phyloP scores from a whole-genome alignment of 371 early-diverging fungal species.

The Saksenaea oblongispora region DNA sequence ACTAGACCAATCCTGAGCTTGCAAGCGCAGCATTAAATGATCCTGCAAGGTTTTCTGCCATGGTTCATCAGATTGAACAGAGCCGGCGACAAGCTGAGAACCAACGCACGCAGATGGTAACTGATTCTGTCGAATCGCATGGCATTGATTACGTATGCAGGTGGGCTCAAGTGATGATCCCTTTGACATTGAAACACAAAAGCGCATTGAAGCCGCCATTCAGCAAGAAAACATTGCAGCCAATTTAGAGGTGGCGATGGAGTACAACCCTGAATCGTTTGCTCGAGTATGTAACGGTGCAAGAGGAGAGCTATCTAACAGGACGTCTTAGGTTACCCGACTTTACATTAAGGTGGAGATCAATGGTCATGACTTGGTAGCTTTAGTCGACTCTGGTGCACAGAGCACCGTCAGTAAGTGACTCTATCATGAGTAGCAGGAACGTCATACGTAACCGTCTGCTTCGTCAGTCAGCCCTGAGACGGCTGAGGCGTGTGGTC shows the following conservation, averaged over 20 bases:
- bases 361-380: constrained; percentile 86
- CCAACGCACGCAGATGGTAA: constrained; percentile 58
- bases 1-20: constrained; percentile 71
- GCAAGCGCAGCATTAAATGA: constrained; percentile 69
- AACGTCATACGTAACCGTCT: not conserved
- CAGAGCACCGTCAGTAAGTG: constrained; percentile 93
- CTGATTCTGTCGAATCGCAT: not conserved
- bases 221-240: constrained; percentile 82
- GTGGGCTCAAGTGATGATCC: constrained; percentile 73
- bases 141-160: constrained; percentile 14
- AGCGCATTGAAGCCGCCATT: constrained; percentile 89
- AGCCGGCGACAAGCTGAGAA: constrained; percentile 59
- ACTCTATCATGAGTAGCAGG: not conserved
- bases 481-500: constrained; percentile 84
- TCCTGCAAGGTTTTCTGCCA: constrained; percentile 64
- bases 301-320: not conserved
- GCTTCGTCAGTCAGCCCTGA: constrained; percentile 68
- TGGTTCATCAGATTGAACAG: constrained; percentile 67
- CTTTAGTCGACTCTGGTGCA: constrained; percentile 97
- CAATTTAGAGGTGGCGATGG: constrained; percentile 91
- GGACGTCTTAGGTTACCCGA: constrained; percentile 67
- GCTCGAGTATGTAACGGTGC: constrained; percentile 54
- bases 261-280: constrained; percentile 95
- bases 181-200: constrained; percentile 89
- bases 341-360: constrained; percentile 89